A percentile compares a stretch with the other conserved stretches of the same genome.
Conservation (phyloP, 2,329 filamentous ascomycete genomes). For the Passalora sequoiae region DNA sequence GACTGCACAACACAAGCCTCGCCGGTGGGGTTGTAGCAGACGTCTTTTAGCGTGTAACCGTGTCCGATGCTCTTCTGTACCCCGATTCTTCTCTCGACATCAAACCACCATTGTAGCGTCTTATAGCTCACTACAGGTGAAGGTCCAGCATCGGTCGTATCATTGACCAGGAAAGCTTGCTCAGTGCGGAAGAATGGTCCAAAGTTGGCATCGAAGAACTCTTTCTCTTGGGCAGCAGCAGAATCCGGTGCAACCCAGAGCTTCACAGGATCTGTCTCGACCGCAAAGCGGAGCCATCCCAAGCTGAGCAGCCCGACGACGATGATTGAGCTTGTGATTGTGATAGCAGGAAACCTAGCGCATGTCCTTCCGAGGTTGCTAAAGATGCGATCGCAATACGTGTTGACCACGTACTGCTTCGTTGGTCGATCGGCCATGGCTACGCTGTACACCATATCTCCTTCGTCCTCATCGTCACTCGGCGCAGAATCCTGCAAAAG, state of each 20-base stretch:
- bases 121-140: conserved; percentile 83
- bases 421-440: conserved; percentile 75
- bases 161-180: conserved; percentile 90
- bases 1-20: conserved; percentile 90
- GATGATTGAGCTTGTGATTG: conserved; percentile 70
- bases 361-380: conserved; percentile 73
- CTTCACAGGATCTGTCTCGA: conserved; percentile 84
- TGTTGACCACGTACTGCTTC: conserved; percentile 77
- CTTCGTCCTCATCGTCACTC: conserved; percentile 92
- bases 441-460: conserved; percentile 69
- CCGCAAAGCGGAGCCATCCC: conserved; percentile 82
- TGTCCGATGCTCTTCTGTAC: conserved; percentile 65
- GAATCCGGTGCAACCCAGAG: conserved; percentile 97
- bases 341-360: conserved; percentile 77
- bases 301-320: conserved; percentile 73
- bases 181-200: conserved; percentile 94
- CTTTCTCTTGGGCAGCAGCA: conserved; percentile 83
- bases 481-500: conserved; percentile 77
- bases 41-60: conserved; percentile 67
- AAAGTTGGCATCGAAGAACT: conserved; percentile 88
- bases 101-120: conserved; percentile 89
- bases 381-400: conserved; percentile 73
- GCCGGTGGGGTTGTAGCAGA: conserved; percentile 91
- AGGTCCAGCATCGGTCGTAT: conserved; percentile 58
- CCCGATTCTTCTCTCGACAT: conserved; percentile 72